A percentile compares a stretch with the other conserved stretches of the same genome.
Evolutionary conservation across 768 basidiomycete genomes (phyloP).

Genomic region (Pleurotus djamor): DNA sequence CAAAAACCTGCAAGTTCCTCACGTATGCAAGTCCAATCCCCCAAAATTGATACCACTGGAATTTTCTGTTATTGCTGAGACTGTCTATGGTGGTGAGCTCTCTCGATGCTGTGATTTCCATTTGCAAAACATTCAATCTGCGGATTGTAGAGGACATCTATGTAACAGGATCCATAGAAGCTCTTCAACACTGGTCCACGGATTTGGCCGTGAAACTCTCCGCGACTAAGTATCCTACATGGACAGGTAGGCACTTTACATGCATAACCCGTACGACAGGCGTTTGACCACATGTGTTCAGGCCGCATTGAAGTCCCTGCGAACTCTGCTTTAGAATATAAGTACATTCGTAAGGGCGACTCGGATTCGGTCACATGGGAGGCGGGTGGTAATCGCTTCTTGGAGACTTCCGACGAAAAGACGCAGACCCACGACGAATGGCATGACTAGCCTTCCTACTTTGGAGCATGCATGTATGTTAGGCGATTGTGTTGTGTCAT

Average conservation of each 20-base stretch:
- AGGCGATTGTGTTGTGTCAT: neutral
- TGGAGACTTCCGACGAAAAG: neutral
- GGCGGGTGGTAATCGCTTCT: conserved; percentile 1
- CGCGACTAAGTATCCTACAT: conserved; percentile 57
- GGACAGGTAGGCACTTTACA: conserved; percentile 47
- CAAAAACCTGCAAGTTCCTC: conserved; percentile 44
- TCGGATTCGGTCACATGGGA: conserved; percentile 62
- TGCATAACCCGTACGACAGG: neutral
- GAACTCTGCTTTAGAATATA: conserved; percentile 58
- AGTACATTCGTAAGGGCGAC: conserved; percentile 58
- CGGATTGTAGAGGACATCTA: conserved; percentile 59
- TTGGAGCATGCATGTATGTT: neutral
- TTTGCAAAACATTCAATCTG: neutral
- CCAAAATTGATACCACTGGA: conserved; percentile 45
- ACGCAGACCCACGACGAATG: neutral
- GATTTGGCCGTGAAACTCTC: conserved; percentile 53
- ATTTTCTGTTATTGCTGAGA: conserved; percentile 66
- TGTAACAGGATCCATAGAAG: conserved; percentile 56
- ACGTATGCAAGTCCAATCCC: conserved; percentile 32
- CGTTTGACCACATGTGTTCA: conserved; percentile 17
- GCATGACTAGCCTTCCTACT: neutral
- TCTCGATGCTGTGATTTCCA: neutral
- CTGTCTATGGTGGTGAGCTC: conserved; percentile 53
- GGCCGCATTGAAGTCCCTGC: conserved; percentile 63
- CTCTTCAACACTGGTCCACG: conserved; percentile 61